phyloP scores from a whole-genome alignment of 2,329 filamentous ascomycete genomes.

The Arthroderma sp. region DNA sequence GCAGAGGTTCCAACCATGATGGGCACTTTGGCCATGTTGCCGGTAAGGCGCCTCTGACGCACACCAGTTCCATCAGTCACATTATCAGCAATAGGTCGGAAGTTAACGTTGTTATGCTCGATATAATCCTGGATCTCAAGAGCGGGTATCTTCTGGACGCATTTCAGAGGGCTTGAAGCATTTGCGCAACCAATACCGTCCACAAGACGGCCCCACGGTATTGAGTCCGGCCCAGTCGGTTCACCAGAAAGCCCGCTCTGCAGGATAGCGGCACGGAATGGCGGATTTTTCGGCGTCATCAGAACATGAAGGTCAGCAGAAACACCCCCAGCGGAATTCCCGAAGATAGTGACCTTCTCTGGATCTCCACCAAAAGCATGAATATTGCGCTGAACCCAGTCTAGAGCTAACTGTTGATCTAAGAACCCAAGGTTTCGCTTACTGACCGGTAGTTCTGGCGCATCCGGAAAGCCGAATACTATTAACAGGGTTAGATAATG shows the following conservation, averaged over 20 bases:
- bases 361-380: conserved; percentile 43
- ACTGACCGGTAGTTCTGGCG: conserved; percentile 1
- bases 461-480: neutral
- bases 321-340: conserved; percentile 35
- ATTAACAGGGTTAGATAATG: neutral
- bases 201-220: neutral
- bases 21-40: conserved; percentile 23
- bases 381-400: conserved; percentile 46
- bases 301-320: conserved; percentile 38
- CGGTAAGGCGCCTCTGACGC: conserved; percentile 13
- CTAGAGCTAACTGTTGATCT: conserved; percentile 43
- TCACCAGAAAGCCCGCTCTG: conserved; percentile 18
- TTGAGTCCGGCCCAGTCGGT: neutral
- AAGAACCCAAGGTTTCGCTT: conserved; percentile 45
- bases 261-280: conserved; percentile 2
- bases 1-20: conserved; percentile 17
- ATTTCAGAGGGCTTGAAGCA: conserved; percentile 5
- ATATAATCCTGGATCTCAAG: conserved; percentile 18
- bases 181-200: neutral
- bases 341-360: conserved; percentile 36
- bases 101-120: conserved; percentile 17
- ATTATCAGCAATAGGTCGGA: conserved; percentile 21
- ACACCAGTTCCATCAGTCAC: conserved; percentile 19
- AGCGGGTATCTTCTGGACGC: neutral
- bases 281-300: neutral